Conservation (phyloP, 1,284 basidiomycete species). For the Heliocybe sulcata region DNA sequence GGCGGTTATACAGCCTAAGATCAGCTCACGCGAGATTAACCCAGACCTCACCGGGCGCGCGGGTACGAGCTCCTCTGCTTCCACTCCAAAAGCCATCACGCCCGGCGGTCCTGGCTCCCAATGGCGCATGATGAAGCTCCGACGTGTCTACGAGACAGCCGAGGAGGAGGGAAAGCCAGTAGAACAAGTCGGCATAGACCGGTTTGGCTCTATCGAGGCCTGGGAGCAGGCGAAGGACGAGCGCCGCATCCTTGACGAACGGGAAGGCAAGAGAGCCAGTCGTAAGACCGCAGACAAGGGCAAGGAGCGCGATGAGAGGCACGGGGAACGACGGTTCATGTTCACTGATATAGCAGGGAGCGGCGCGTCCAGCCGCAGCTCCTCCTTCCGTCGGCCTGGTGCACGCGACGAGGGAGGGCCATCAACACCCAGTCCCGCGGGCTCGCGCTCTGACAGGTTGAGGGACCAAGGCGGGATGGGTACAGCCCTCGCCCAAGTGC, state of each 20-base stretch:
- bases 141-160: conserved; percentile 83
- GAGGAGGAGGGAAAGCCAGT: conserved; percentile 75
- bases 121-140: conserved; percentile 98
- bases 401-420: conserved; percentile 42
- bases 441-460: conserved; percentile 3
- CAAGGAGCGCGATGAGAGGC: conserved; percentile 16
- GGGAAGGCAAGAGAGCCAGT: conserved; percentile 46
- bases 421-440: conserved; percentile 28
- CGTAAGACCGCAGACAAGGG: conserved; percentile 13
- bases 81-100: conserved; percentile 42
- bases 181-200: conserved; percentile 83
- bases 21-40: conserved; percentile 80
- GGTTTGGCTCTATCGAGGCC: conserved; percentile 79
- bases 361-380: conserved; percentile 64
- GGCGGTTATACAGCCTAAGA: conserved; percentile 35
- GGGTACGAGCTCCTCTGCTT: conserved; percentile 42
- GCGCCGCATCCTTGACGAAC: conserved; percentile 76
- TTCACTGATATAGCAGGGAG: conserved; percentile 59
- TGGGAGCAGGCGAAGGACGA: conserved; percentile 90
- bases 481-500: conserved; percentile 33
- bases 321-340: conserved; percentile 56
- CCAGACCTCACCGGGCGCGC: conserved; percentile 61
- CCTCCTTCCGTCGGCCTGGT: conserved; percentile 78
- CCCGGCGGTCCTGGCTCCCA: conserved; percentile 89
- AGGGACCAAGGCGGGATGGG: conserved; percentile 7